phyloP scores from a whole-genome alignment of 2,329 filamentous ascomycete genomes.

The Colletotrichum musicola region DNA sequence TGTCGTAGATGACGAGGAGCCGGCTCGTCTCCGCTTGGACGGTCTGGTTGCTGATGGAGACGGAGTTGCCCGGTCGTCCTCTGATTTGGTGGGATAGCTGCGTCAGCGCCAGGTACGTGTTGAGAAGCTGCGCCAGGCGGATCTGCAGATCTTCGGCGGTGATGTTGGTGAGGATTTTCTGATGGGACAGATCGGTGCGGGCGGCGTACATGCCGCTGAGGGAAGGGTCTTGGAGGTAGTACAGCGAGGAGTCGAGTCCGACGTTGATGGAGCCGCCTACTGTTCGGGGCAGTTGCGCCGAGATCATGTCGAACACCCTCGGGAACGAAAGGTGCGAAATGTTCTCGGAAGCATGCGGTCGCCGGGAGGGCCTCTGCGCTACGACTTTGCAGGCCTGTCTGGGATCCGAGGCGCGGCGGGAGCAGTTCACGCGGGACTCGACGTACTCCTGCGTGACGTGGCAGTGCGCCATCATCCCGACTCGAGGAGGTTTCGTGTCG shows the following conservation, averaged over 20 bases:
- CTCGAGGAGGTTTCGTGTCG: not conserved
- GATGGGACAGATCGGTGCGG: no score
- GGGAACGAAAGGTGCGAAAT: not conserved
- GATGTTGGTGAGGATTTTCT: not conserved
- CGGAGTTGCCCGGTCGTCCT: not conserved
- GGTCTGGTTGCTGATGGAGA: not conserved
- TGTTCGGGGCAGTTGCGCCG: not conserved
- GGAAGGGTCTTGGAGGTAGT: not conserved
- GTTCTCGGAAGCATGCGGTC: not conserved
- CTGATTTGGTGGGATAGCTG: not conserved
- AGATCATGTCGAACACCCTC: not conserved
- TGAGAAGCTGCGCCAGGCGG: slow-evolving; percentile 1
- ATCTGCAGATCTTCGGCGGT: not conserved
- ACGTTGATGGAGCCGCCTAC: not conserved
- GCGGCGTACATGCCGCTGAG: not conserved
- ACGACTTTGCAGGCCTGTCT: not conserved
- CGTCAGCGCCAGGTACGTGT: not conserved
- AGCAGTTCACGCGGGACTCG: not conserved
- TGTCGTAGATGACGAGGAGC: not conserved
- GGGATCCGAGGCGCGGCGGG: not conserved
- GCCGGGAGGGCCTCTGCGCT: not conserved
- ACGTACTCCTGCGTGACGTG: not conserved
- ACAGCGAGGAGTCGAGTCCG: not conserved
- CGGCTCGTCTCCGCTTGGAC: not conserved
- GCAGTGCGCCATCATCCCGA: not conserved